Conservation (phyloP, 495 filamentous ascomycete species). For the Aspergillus cavernicola region DNA sequence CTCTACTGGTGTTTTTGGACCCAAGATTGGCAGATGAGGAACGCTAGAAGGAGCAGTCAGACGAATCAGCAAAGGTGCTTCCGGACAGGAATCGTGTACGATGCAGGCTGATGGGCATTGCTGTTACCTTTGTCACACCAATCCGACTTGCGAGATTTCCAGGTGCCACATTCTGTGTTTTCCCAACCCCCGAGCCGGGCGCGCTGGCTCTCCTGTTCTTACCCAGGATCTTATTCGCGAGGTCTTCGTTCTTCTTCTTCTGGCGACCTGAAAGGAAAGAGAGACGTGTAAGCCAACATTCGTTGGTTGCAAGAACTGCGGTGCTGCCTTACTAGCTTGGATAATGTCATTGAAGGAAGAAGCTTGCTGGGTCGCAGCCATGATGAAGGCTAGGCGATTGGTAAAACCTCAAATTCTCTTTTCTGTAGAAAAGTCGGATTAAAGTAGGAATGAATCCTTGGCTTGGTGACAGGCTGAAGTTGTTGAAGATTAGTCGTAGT, state of each 20-base stretch:
- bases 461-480: too few species aligned
- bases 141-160: conserved; percentile 68
- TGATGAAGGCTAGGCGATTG: conserved; percentile 20
- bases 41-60: conserved; percentile 29
- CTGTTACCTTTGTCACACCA: conserved; percentile 65
- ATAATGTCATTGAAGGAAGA: conserved; percentile 65
- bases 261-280: conserved; percentile 51
- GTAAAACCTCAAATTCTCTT: background rate
- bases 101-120: background rate
- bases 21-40: conserved; percentile 39
- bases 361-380: conserved; percentile 49
- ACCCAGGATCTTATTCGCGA: conserved; percentile 68
- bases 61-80: background rate
- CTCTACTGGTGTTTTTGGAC: conserved; percentile 28
- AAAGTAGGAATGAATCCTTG: background rate
- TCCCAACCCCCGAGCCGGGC: conserved; percentile 45
- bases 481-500: too few species aligned
- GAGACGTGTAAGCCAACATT: conserved; percentile 7
- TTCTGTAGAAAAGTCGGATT: background rate
- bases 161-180: conserved; percentile 43
- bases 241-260: conserved; percentile 64
- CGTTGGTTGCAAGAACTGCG: background rate
- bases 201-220: conserved; percentile 60
- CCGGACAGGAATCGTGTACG: background rate
- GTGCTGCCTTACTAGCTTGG: conserved; percentile 46